A percentile compares a stretch with the other conserved stretches of the same genome.
phyloP scores from a whole-genome alignment of 345 rosid genomes.

The Melastoma malabathricum region DNA sequence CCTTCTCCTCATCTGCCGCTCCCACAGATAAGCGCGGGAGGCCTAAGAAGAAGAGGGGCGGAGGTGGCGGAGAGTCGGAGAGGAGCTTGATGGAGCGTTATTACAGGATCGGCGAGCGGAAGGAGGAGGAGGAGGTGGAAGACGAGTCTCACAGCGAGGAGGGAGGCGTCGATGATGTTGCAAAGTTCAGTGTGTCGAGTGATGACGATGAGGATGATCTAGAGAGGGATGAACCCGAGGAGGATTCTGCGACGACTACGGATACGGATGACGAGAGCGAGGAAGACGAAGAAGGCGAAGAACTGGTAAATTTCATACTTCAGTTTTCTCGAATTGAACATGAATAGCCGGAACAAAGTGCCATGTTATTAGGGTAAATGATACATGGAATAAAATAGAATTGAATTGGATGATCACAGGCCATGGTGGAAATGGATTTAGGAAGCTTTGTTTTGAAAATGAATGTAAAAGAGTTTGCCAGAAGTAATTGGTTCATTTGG shows the following conservation, averaged over 20 bases:
- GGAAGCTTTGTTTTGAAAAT: too few species aligned
- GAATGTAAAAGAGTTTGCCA: too few species aligned
- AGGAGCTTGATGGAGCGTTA: constrained; percentile 42
- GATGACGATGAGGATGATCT: constrained; percentile 6
- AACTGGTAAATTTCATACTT: constrained; percentile 21
- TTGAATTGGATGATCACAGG: too few species aligned
- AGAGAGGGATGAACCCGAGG: constrained; percentile 7
- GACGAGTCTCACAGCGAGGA: constrained; percentile 6
- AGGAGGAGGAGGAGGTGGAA: constrained; percentile 13
- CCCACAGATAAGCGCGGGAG: constrained; percentile 73
- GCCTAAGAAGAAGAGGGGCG: constrained; percentile 22
- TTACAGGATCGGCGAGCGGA: constrained; percentile 37
- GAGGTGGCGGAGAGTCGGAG: not conserved
- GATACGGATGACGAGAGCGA: constrained; percentile 47
- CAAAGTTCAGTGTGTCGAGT: constrained; percentile 9
- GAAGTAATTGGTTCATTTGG: too few species aligned
- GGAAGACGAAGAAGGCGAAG: constrained; percentile 38
- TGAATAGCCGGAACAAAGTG: too few species aligned
- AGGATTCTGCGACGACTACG: constrained; percentile 26
- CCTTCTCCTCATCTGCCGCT: constrained; percentile 40
- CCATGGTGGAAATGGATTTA: too few species aligned
- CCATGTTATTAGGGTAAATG: too few species aligned
- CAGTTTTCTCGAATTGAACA: not conserved
- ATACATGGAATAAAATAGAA: too few species aligned
- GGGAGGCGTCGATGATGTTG: constrained; percentile 12